These are phyloP conservation scores for Nicotiana undulata DNA, from an alignment of 257 asterid species.

Conservation along the genomic window DNA sequence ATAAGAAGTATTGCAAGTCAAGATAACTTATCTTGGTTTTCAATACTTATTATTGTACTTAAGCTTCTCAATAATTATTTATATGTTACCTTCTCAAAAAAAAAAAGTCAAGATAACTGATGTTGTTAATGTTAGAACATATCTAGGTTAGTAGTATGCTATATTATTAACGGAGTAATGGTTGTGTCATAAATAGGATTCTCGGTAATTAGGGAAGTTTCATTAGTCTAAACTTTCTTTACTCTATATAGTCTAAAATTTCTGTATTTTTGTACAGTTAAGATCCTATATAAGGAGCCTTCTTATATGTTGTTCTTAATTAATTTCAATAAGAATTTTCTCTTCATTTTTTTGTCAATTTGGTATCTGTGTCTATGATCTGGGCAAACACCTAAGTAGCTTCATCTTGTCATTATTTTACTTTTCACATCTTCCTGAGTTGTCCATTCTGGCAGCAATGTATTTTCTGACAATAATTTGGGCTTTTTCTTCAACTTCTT, in stretches of 20 bases:
- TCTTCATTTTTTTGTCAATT: background rate
- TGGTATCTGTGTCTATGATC: background rate
- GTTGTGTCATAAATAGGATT: background rate
- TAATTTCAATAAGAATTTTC: background rate
- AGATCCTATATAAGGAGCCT: background rate
- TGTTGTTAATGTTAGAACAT: background rate
- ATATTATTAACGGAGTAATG: background rate
- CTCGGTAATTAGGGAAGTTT: background rate
- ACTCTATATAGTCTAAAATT: background rate
- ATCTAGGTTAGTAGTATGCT: background rate
- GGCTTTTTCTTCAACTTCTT: background rate
- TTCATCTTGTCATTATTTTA: too few species aligned
- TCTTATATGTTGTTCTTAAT: background rate
- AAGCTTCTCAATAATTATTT: too few species aligned
- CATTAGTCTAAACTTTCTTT: conserved; percentile 1
- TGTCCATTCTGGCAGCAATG: background rate
- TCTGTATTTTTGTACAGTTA: background rate
- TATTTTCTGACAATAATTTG: background rate
- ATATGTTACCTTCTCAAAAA: too few species aligned
- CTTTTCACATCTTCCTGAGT: background rate
- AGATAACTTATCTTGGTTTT: background rate
- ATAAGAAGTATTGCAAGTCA: background rate
- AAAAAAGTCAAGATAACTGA: background rate
- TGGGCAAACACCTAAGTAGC: background rate
- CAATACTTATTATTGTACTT: too few species aligned